Base-by-base conservation (phyloP, 1,284 basidiomycete species). In the Heterobasidion occidentale region DNA sequence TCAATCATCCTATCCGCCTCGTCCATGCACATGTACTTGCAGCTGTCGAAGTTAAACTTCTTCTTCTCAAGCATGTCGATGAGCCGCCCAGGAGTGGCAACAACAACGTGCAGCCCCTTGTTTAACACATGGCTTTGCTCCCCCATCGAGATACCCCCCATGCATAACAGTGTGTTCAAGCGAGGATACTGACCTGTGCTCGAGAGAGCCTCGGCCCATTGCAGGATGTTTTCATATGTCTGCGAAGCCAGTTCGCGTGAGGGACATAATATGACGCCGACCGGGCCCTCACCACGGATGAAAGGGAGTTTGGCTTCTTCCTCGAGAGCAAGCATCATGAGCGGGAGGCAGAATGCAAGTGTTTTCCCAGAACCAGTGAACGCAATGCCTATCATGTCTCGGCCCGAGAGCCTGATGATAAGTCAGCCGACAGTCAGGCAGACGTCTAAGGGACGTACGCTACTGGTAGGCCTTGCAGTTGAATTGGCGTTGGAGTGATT, bases 1-100 rank as follows among this genome's bases (percentile, higher is more conserved):
- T 99, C 97, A 61, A 99, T 96, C 97, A 99, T 99, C 53, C 97
- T 79, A 73, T 99, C 97, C 0, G 97, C 97, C 73, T 99, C 97
- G 73, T 99, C 97, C 85, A 99, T 93, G 68, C 95, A 98, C 5
- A 99, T 75, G 70, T 88, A 98, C 73, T 91, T 92, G 83, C 92
- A 95, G 63, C 88, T 89, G 58, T 93, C 89, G 63, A 98, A 88
- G 2, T 88, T 92, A 65, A 99, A 90, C 61, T 87, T 82, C 68
- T 86, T 90, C 78, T 97, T 98, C 71, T 96, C 93, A 59, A 99
- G 76, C 83, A 98, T 98, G 71, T 99, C 97, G 65, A 98, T 98
- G 52, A 98, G 76, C 60, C 94, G 83, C 56, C 94, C 94, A 1
- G 94, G 94, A 2, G 97, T 99, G 38, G 97, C 97, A 44, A 99